Percentiles rank a stretch among this genome's conserved stretches.
These are phyloP conservation scores for Vigna hirtella DNA, from an alignment of 306 rosid genomes.

Conservation along the genomic window DNA sequence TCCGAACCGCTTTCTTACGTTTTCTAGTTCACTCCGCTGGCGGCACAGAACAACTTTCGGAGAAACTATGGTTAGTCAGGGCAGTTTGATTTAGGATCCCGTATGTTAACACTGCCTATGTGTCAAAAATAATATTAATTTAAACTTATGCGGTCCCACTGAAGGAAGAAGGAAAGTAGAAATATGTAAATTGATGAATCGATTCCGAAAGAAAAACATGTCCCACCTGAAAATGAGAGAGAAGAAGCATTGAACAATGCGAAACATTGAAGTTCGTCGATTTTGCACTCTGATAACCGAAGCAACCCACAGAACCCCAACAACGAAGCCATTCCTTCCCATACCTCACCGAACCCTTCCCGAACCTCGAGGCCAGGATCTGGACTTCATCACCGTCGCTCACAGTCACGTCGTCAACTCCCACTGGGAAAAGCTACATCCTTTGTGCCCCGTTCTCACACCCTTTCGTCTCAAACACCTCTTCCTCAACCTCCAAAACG, in stretches of 20 bases:
- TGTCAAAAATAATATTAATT: too few species aligned
- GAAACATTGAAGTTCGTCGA: conserved; percentile 44
- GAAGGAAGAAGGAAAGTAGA: too few species aligned
- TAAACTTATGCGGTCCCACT: too few species aligned
- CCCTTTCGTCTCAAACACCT: conserved; percentile 72
- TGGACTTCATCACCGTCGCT: conserved; percentile 76
- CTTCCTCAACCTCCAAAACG: conserved; percentile 64
- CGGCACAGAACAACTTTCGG: not conserved
- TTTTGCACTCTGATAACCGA: conserved; percentile 48
- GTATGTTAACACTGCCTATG: too few species aligned
- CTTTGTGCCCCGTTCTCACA: conserved; percentile 57
- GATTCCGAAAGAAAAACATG: too few species aligned
- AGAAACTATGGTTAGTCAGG: too few species aligned
- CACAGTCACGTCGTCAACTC: conserved; percentile 79
- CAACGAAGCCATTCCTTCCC: conserved; percentile 48
- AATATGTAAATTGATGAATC: too few species aligned
- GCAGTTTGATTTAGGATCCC: too few species aligned
- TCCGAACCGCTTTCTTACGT: not conserved
- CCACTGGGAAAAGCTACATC: conserved; percentile 71
- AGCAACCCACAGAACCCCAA: not conserved
- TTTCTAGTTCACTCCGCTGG: not conserved
- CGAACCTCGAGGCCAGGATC: conserved; percentile 73
- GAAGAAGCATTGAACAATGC: conserved; percentile 2
- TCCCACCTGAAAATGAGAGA: too few species aligned
- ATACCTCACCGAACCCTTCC: conserved; percentile 77